Conservation (phyloP, 208 protist genomes). For the Histomonas meleagridis region DNA sequence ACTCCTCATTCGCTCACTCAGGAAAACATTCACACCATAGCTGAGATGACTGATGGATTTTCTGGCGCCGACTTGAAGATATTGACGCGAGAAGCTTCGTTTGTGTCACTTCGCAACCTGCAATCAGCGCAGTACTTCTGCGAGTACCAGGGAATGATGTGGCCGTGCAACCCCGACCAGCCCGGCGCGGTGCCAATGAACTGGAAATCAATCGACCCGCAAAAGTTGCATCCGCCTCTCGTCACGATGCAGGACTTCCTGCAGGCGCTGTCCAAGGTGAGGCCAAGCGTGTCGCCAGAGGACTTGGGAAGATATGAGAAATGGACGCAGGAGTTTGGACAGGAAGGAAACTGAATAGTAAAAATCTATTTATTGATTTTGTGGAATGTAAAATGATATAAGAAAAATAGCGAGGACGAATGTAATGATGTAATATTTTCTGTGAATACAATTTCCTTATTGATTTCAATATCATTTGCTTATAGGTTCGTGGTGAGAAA, state of each 20-base stretch:
- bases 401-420: too few species aligned
- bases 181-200: neutral
- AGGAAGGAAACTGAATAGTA: slow-evolving; percentile 27
- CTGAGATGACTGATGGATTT: slow-evolving; percentile 54
- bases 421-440: too few species aligned
- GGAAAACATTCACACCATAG: slow-evolving; percentile 34
- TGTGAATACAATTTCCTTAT: too few species aligned
- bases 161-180: neutral
- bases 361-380: too few species aligned
- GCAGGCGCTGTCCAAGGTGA: neutral
- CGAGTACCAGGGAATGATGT: neutral
- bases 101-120: slow-evolving; percentile 59
- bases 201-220: neutral
- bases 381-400: too few species aligned
- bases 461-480: too few species aligned
- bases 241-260: neutral
- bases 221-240: neutral
- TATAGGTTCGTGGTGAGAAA: too few species aligned
- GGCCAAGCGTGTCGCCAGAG: neutral
- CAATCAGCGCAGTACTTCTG: neutral
- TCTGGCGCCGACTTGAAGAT: slow-evolving; percentile 57
- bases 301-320: neutral
- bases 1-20: neutral
- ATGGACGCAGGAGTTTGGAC: neutral
- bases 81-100: slow-evolving; percentile 62